Percentiles rank a stretch among this genome's conserved stretches.
Evolutionary conservation across 2,329 filamentous ascomycete species (phyloP).

Genomic region (Phoma sp.): DNA sequence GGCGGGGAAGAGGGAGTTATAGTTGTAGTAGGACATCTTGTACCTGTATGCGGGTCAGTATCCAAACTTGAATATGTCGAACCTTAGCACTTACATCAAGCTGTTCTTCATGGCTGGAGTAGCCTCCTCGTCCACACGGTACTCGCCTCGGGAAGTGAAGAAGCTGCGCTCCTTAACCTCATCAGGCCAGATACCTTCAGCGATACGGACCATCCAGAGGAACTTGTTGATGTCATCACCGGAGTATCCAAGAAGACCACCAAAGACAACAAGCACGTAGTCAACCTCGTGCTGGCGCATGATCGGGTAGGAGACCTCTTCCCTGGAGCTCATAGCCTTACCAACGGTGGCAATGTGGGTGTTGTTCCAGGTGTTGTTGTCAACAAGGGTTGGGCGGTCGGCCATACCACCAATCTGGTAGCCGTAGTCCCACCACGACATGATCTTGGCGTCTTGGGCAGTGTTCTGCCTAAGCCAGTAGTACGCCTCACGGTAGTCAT

Average conservation of each 20-base stretch:
- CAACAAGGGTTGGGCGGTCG: constrained; percentile 92
- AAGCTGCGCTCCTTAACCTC: constrained; percentile 97
- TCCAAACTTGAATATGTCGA: neutral
- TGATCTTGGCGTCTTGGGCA: constrained; percentile 91
- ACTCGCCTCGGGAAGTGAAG: constrained; percentile 93
- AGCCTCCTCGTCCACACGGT: constrained; percentile 89
- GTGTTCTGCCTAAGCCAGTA: constrained; percentile 99
- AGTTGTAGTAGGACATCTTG: constrained; percentile 99
- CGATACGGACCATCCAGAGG: constrained; percentile 99
- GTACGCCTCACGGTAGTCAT: constrained; percentile 98
- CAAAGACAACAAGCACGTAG: constrained; percentile 97
- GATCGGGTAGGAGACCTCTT: constrained; percentile 98
- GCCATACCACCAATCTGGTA: constrained; percentile 99
- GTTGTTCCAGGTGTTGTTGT: constrained; percentile 99
- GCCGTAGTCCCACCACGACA: constrained; percentile 99
- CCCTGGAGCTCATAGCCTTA: constrained; percentile 96
- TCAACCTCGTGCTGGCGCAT: constrained; percentile 98
- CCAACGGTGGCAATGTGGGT: constrained; percentile 99
- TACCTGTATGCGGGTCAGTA: constrained; percentile 69
- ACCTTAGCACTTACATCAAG: constrained; percentile 76
- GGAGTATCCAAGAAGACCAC: constrained; percentile 93
- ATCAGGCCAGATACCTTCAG: constrained; percentile 99
- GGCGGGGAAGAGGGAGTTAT: constrained; percentile 84
- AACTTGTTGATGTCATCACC: constrained; percentile 99
- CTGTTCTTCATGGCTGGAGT: constrained; percentile 99